Evolutionary conservation across 1,284 basidiomycete genomes (phyloP).

Genomic region (Ganoderma lucidum): DNA sequence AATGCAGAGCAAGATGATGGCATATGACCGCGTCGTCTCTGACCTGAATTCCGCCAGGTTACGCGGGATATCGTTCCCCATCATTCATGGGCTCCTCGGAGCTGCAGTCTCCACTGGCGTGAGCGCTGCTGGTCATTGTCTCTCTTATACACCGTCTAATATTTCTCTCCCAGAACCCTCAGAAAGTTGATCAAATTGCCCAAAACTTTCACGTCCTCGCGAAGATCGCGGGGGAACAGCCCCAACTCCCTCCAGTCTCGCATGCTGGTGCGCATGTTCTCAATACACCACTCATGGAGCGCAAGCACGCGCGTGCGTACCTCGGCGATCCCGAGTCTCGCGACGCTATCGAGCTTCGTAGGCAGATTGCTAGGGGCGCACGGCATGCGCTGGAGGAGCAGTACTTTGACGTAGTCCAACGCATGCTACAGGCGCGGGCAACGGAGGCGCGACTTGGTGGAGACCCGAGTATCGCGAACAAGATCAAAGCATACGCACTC

Average conservation of each 20-base stretch:
- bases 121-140: slow-evolving; percentile 33
- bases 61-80: slow-evolving; percentile 76
- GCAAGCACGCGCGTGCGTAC: slow-evolving; percentile 78
- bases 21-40: slow-evolving; percentile 85
- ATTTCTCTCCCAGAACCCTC: slow-evolving; percentile 41
- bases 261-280: slow-evolving; percentile 82
- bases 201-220: slow-evolving; percentile 77
- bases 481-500: slow-evolving; percentile 86
- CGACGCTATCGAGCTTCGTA: slow-evolving; percentile 67
- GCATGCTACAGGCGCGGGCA: slow-evolving; percentile 85
- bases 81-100: slow-evolving; percentile 74
- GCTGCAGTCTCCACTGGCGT: slow-evolving; percentile 71
- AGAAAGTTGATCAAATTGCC: slow-evolving; percentile 62
- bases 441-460: slow-evolving; percentile 92
- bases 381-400: slow-evolving; percentile 83
- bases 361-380: slow-evolving; percentile 78
- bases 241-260: slow-evolving; percentile 72
- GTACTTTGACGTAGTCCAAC: slow-evolving; percentile 88
- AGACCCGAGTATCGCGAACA: slow-evolving; percentile 90
- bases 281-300: slow-evolving; percentile 76
- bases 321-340: slow-evolving; percentile 73
- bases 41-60: slow-evolving; percentile 79
- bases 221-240: slow-evolving; percentile 76
- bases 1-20: slow-evolving; percentile 95
- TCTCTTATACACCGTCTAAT: neutral